Evolutionary conservation across 257 asterid species (phyloP), one percentile per base, ranked within the genome.

Genomic region (Nicotiana attenuata): DNA sequence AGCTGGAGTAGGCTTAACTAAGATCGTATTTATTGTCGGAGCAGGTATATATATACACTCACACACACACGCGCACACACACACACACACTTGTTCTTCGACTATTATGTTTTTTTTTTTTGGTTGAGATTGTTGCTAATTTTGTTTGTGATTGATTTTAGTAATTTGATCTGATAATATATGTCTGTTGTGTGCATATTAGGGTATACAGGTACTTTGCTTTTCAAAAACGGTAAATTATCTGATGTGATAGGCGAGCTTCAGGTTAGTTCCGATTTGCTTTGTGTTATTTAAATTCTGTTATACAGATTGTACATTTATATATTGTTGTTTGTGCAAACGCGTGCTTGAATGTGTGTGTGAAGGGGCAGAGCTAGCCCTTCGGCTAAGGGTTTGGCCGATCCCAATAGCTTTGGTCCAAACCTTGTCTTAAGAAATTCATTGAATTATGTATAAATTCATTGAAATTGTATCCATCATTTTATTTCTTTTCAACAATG

Each of bases 181-280:
- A 31, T 65, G 14, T 78, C 28, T 52, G 76, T 57, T 8, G 10
- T 57, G 60, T 85, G 67, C n/a, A 16, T 50, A 24, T 83, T 73
- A 85, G 89, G 90, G 55, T 88, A 86, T 53, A 84, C 88, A 52
- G 85, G 86, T 84, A 85, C 90, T 22, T 5, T 86, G 28, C 64
- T 88, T 77, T 20, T 83, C 31, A 75, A 82, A 81, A 88, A 84
- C 65, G 89, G 90, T 4, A 88, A 88, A 84, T 81, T 88, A 52
- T 86, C 89, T 11, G 89, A 86, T 35, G 66, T 88, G 38, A 50
- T 88, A 57, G 76, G 83, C 24, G 91, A 88, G 61, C 81, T 88
- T 83, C 88, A 84, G 88, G 90, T 47, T 10, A 35, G 20, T 55
- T 41, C 9, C 7, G 19, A 38, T 47, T 80, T 33, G 80, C 57